Evolutionary conservation across 2,329 filamentous ascomycete genomes (phyloP), one percentile per base, ranked within the genome.

Genomic region (Talaromyces rugulosus): DNA sequence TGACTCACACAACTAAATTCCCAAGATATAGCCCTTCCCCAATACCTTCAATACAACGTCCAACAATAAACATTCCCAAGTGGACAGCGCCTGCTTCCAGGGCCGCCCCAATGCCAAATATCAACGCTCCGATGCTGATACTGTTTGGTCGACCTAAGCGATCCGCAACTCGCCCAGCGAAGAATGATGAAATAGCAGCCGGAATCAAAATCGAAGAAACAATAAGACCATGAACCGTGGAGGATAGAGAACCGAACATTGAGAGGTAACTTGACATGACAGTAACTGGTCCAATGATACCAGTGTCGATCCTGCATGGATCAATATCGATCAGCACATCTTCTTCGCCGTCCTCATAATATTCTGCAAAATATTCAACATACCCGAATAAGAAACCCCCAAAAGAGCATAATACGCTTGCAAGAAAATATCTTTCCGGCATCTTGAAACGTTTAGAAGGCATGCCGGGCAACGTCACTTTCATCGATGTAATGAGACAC

Each of bases 141-240:
- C 79, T 76, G 11, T 72, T 73, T 0, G 82, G 73, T 8, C 85
- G 77, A 0, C 85, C 85, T 5, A 82, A 77, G 65, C 69, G 75
- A 66, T 81, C 82, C 5, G 77, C 81, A 2, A 87, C 75, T 63
- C 82, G 77, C 0, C 86, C 81, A 0, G 83, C 83, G 59, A 87
- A 82, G 33, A 87, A 74, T 0, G 85, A 85, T 1, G 84, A 82
- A 16, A 86, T 68, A 0, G 81, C 81, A 4, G 83, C 85, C 0
- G 85, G 82, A 31, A 88, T 76, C 57, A 87, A 73, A 59, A 88
- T 84, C 1, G 80, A 79, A 0, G 85, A 87, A 3, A 89, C 84
- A 1, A 83, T 81, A 16, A 87, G 75, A 0, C 86, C 86, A 58
- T 83, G 81, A 5, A 86, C 70, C 0, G 78, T 80, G 1, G 85